These are phyloP conservation scores for Yarrowia sp. DNA, from an alignment of 805 yeast species.

Conservation along the genomic window DNA sequence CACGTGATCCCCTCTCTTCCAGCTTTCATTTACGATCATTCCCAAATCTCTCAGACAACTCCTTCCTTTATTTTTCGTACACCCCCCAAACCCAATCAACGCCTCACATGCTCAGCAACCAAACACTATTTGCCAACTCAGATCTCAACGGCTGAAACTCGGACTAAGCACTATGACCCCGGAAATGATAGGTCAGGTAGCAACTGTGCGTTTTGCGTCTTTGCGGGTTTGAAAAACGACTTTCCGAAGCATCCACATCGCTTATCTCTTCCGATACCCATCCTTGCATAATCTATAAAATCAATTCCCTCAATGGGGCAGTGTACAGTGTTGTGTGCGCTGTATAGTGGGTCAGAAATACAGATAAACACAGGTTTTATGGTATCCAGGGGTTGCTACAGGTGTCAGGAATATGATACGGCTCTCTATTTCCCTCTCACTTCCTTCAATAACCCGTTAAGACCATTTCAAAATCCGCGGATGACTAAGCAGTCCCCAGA, in stretches of 20 bases:
- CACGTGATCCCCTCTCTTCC: background rate
- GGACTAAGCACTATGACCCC: background rate
- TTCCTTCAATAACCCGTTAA: background rate
- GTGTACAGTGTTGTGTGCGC: background rate
- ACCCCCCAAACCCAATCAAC: background rate
- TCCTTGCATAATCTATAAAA: constrained; percentile 5
- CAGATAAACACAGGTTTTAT: no score
- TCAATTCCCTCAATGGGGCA: constrained; percentile 9
- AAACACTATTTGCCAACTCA: constrained; percentile 12
- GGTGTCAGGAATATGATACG: no score
- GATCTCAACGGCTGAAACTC: constrained; percentile 15
- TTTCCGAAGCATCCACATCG: background rate
- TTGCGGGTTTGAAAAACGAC: no score
- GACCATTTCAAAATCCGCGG: background rate
- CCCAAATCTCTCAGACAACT: no score
- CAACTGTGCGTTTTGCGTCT: background rate
- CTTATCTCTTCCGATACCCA: background rate
- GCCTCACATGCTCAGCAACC: background rate
- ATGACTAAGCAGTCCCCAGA: background rate
- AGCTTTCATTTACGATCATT: no score
- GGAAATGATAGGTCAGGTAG: background rate
- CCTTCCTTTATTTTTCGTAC: background rate
- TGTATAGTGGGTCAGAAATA: no score
- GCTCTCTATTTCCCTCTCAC: no score
- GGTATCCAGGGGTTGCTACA: no score